Percentiles rank a stretch among this genome's conserved stretches.
Evolutionary conservation across 2,329 filamentous ascomycete species (phyloP).

Genomic region (Trichoderma hamatum): DNA sequence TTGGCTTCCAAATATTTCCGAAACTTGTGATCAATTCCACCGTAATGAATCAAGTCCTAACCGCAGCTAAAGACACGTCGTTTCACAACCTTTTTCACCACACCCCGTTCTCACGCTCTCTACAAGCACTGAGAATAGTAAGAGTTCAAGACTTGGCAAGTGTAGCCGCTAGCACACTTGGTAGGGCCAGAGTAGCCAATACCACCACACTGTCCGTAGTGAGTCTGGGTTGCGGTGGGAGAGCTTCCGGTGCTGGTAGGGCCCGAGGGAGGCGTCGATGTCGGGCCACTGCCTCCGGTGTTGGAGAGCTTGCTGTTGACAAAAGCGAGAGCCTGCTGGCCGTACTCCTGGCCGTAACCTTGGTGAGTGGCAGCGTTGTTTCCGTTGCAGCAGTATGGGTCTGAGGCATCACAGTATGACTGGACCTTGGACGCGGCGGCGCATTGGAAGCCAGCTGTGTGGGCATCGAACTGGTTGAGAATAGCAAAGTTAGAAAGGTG

Average conservation of each 20-base stretch:
- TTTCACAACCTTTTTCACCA: no score
- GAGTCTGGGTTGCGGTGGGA: slow-evolving; percentile 25
- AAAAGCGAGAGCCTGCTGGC: slow-evolving; percentile 60
- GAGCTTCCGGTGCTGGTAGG: background rate
- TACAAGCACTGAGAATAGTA: slow-evolving; percentile 49
- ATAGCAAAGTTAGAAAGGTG: background rate
- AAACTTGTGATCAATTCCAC: no score
- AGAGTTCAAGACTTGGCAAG: slow-evolving; percentile 44
- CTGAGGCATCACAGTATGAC: slow-evolving; percentile 66
- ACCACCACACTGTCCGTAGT: slow-evolving; percentile 47
- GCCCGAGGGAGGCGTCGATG: background rate
- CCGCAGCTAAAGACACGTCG: background rate
- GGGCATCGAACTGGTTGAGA: slow-evolving; percentile 58
- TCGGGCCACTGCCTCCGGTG: background rate
- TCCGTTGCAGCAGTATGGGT: slow-evolving; percentile 69
- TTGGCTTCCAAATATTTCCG: no score
- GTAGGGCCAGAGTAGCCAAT: slow-evolving; percentile 42
- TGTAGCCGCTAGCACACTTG: slow-evolving; percentile 40
- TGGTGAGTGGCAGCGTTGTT: slow-evolving; percentile 63
- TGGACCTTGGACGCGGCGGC: slow-evolving; percentile 57
- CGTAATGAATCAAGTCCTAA: background rate
- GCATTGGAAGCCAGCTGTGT: slow-evolving; percentile 60
- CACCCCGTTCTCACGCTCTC: background rate
- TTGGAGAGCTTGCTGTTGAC: slow-evolving; percentile 49
- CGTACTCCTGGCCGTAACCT: slow-evolving; percentile 66